A percentile compares a stretch with the other conserved stretches of the same genome.
Conservation (phyloP, 345 rosid genomes). For the Ceriops zippeliana region DNA sequence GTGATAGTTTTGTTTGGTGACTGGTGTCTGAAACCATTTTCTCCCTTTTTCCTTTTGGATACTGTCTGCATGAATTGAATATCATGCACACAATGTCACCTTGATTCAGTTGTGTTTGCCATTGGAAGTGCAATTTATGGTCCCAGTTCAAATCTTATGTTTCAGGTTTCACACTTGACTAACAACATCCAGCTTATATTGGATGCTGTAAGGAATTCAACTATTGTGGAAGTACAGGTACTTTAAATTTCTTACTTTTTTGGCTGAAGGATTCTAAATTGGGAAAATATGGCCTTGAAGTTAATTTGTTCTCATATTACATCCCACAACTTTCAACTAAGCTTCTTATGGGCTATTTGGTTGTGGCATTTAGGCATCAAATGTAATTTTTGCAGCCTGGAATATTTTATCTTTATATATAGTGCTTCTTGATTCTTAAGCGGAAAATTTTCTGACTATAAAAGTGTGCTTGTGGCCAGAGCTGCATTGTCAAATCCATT, state of each 20-base stretch:
- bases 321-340: not conserved
- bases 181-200: slow-evolving; percentile 55
- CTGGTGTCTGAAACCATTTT: no score
- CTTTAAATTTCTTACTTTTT: not conserved
- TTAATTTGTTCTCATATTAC: not conserved
- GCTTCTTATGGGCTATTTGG: not conserved
- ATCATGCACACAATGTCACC: no score
- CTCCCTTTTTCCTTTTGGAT: no score
- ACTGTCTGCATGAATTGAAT: no score
- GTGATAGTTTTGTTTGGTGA: no score
- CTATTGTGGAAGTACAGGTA: slow-evolving; percentile 80
- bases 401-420: not conserved
- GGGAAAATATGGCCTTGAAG: not conserved
- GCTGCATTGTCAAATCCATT: not conserved
- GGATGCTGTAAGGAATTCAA: slow-evolving; percentile 65
- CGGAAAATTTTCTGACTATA: not conserved
- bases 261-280: not conserved
- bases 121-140: no score
- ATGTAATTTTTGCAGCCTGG: not conserved
- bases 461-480: not conserved
- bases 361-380: not conserved
- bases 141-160: not conserved
- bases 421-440: no score
- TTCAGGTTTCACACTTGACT: slow-evolving; percentile 66
- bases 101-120: no score